Percentiles rank a stretch among this genome's conserved stretches.
These are phyloP conservation scores for Beauveria caledonica DNA, from an alignment of 2,329 filamentous ascomycete species.

Conservation along the genomic window DNA sequence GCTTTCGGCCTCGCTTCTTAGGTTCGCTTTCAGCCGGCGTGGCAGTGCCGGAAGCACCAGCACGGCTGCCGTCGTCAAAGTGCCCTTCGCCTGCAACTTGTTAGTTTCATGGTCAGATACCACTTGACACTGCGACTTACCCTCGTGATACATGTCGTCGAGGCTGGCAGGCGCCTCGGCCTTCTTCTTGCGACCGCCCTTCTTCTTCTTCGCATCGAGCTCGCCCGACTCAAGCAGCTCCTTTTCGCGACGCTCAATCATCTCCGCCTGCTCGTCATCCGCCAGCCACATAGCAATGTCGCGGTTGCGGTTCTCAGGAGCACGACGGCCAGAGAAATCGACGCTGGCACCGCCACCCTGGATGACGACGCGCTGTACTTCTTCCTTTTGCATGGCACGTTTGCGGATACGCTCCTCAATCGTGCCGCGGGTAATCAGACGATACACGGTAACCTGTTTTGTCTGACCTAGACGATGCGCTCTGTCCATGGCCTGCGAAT, in stretches of 20 bases:
- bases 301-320: conserved; percentile 86
- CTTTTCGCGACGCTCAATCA: conserved; percentile 87
- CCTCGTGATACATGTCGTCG: conserved; percentile 99
- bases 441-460: conserved; percentile 91
- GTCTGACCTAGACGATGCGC: conserved; percentile 97
- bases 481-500: conserved; percentile 97
- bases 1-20: conserved; percentile 49
- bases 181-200: conserved; percentile 49
- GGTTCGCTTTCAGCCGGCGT: conserved; percentile 61
- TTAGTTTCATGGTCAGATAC: conserved; percentile 17
- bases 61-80: conserved; percentile 82
- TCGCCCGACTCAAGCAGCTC: conserved; percentile 71
- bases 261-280: conserved; percentile 89
- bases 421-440: conserved; percentile 90
- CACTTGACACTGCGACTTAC: conserved; percentile 45
- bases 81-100: conserved; percentile 72
- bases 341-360: conserved; percentile 84
- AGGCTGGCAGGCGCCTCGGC: conserved; percentile 54
- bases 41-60: conserved; percentile 61
- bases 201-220: conserved; percentile 56
- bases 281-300: conserved; percentile 99
- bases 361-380: conserved; percentile 95
- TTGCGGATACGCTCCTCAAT: conserved; percentile 98
- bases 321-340: conserved; percentile 88
- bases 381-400: conserved; percentile 94